Evolutionary conservation across 2,329 filamentous ascomycete genomes (phyloP).

Genomic region (Alternaria sp.): DNA sequence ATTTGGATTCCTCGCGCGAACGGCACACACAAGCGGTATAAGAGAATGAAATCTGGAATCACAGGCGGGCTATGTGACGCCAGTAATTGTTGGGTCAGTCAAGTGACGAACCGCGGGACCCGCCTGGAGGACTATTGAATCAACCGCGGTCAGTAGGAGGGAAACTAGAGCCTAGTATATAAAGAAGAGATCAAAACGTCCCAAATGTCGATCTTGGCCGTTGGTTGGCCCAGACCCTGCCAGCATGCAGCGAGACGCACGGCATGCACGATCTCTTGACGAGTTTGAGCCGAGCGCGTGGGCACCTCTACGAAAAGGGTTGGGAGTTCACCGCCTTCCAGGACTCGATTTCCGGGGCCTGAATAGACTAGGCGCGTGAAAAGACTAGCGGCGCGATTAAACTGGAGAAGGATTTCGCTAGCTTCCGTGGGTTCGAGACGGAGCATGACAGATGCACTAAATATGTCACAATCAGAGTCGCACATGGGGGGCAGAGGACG

Average conservation of each 20-base stretch:
- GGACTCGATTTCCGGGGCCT: constrained; percentile 25
- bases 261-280: constrained; percentile 26
- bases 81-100: constrained; percentile 16
- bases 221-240: constrained; percentile 30
- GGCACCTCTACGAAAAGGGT: constrained; percentile 25
- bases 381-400: constrained; percentile 31
- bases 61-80: constrained; percentile 23
- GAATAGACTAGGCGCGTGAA: constrained; percentile 18
- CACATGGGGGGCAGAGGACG: constrained; percentile 9
- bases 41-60: constrained; percentile 8
- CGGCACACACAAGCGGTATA: constrained; percentile 5
- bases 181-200: constrained; percentile 23
- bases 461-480: constrained; percentile 23
- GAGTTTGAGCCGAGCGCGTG: constrained; percentile 23
- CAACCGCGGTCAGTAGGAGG: constrained; percentile 28
- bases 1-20: constrained; percentile 1
- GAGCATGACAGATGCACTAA: constrained; percentile 29
- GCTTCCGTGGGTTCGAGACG: constrained; percentile 13
- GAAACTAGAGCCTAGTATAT: constrained; percentile 18
- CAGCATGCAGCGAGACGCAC: constrained; percentile 24
- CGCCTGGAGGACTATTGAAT: constrained; percentile 27
- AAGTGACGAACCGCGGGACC: constrained; percentile 31
- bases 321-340: constrained; percentile 37
- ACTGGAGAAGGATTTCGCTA: constrained; percentile 27
- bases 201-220: constrained; percentile 26